Base-by-base conservation (phyloP, 768 basidiomycete species). In the Suillus paluster region DNA sequence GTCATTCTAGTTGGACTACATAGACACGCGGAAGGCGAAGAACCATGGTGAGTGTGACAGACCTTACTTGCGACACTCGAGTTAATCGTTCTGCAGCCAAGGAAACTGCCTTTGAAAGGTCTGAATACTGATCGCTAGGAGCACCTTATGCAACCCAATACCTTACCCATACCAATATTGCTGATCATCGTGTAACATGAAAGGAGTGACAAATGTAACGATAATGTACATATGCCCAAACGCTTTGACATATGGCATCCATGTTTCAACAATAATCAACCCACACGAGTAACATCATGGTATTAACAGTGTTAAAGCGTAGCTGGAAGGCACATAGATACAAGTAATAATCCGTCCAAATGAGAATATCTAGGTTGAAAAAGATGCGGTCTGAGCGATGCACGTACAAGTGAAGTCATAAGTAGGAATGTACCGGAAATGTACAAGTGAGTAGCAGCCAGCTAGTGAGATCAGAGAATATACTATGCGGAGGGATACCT, bases 11-110 rank as follows among this genome's bases (percentile, higher is more conserved):
- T 80, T 85, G 33, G 81, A 86, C 70, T 78, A 70, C 38, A 15
- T 84, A 44, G 83, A 85, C 67, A 70, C 53, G 38, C 66, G 77
- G 69, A 80, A 77, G 69, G 80, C 79, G 25, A 82, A 84, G 69
- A 62, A 70, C 44, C 49, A 76, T 0, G 81, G 79, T 78, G 52
- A 67, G 70, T 25, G 14, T 27, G 19, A 14, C 30, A 10, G 44
- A 34, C n/a, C 33, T 30, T 39, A 5, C 17, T 12, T 21, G 7
- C 38, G 9, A 36, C 30, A 33, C 21, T 30, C 27, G 8, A 33
- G n/a, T 25, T 17, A 11, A 45, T 48, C 15, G 19, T 41, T 36
- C n/a, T 36, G 21, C 34, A 69, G 68, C 66, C 41, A 65, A 67
- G 23, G 48, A 60, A 4, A 15, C 54, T 5, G 56, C 62, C 49